Evolutionary conservation across 345 rosid species (phyloP), one percentile per base, ranked within the genome.

Genomic region (Pistacia atlantica): DNA sequence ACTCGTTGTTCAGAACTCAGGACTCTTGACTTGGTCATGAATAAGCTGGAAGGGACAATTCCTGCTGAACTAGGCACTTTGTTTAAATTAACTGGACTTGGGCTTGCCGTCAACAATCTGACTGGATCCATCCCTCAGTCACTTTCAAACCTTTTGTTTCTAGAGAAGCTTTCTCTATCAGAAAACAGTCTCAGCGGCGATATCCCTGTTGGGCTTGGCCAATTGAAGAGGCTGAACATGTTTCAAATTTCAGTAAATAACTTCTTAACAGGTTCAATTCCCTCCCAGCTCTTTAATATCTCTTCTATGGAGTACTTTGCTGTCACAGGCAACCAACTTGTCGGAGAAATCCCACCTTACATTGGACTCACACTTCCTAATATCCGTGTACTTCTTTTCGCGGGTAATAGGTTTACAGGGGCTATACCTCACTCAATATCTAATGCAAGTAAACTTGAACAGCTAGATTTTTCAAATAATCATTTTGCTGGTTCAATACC

Each of bases 401-500:
- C 55, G 2, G 4, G 0, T 12, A 84, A 84, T 67, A 35, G 42
- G 11, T 69, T 84, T 42, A 60, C 82, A 1, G 82, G 84, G 58
- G 2, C 60, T 37, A 80, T 84, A 52, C 84, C 87, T 11, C 35
- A 6, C 11, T 67, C 87, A 2, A 75, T 84, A 42, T n/a, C 78
- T 20, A 80, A 80, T 54, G 74, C 79, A 0, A 73, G 65, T 14
- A 72, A 73, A 65, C 67, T 80, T 6, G 80, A 75, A 66, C 0
- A 22, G 46, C 71, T 84, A 8, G 59, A 0, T 16, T 5, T 75
- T 20, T 0, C 63, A 4, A 0, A 0, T 0, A 73, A 70, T 71
- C n/a, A 14, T n/a, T 71, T 84, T 25, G 65, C 67, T 1, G 87
- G 82, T 9, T 25, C 68, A 0, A 76, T 85, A 60, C 88, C 88